A percentile compares a stretch with the other conserved stretches of the same genome.
These are phyloP conservation scores for Amylocystis lapponica DNA, from an alignment of 768 basidiomycete species.

Conservation along the genomic window DNA sequence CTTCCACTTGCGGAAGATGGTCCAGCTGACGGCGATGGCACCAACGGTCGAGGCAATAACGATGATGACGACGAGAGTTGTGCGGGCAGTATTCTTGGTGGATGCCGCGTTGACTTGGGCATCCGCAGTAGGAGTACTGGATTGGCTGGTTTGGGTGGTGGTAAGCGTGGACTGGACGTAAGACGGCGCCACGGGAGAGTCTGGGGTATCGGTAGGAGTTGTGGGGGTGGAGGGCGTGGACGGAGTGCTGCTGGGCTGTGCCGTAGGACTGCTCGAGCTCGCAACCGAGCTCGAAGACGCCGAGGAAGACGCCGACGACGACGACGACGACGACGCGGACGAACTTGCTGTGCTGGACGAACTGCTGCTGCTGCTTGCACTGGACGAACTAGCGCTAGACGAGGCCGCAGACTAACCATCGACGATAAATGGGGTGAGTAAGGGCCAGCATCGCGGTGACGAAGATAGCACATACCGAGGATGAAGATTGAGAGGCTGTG, in stretches of 20 bases:
- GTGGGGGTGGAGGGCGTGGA: too few species aligned
- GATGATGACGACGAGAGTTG: conserved; percentile 57
- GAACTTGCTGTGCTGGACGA: too few species aligned
- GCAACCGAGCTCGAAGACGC: too few species aligned
- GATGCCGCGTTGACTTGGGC: conserved; percentile 22
- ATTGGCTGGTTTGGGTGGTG: conserved; percentile 3
- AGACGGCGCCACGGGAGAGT: background rate
- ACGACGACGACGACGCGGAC: conserved; percentile 2
- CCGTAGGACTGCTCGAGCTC: too few species aligned
- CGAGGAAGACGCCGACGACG: conserved; percentile 5
- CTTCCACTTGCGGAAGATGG: conserved; percentile 90
- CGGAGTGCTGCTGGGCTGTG: too few species aligned
- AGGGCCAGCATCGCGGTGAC: too few species aligned
- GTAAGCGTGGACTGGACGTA: conserved; percentile 6
- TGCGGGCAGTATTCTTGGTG: conserved; percentile 35
- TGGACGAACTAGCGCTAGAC: conserved; percentile 4
- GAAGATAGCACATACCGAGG: too few species aligned
- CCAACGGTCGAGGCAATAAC: conserved; percentile 64
- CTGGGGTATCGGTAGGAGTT: conserved; percentile 8
- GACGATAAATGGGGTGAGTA: too few species aligned
- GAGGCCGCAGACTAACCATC: too few species aligned
- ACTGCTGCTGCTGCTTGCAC: too few species aligned
- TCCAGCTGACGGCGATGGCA: conserved; percentile 73
- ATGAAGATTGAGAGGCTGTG: too few species aligned
- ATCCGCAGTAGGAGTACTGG: conserved; percentile 13